These are phyloP conservation scores for Aureobasidium leucospermi DNA, from an alignment of 2,329 filamentous ascomycete genomes.

Conservation along the genomic window DNA sequence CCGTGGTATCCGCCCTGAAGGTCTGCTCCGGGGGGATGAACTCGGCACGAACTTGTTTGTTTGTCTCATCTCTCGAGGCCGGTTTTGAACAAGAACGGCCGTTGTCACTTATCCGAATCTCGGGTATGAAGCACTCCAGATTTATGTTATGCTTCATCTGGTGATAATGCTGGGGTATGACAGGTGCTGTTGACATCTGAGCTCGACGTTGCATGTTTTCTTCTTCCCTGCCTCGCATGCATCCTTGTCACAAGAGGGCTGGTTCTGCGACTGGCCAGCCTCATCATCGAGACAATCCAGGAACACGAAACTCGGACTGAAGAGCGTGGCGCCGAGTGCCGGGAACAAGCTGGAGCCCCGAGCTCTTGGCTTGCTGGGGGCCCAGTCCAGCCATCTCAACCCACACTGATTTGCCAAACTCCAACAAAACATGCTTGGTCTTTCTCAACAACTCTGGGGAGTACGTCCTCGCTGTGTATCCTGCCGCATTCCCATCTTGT, in stretches of 20 bases:
- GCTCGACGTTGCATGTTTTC: not conserved
- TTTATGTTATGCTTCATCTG: not conserved
- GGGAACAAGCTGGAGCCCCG: slow-evolving; percentile 10
- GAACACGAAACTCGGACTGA: not conserved
- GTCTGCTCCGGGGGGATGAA: not conserved
- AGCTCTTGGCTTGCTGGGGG: slow-evolving; percentile 12
- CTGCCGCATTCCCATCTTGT: no score
- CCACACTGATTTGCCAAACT: not conserved
- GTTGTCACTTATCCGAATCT: not conserved
- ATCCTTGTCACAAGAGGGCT: not conserved
- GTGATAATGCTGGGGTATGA: slow-evolving; percentile 1
- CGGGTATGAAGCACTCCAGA: not conserved
- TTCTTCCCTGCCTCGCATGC: not conserved
- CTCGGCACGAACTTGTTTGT: slow-evolving; percentile 12
- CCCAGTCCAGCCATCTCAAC: slow-evolving; percentile 10
- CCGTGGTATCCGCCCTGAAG: slow-evolving; percentile 1
- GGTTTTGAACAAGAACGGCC: slow-evolving; percentile 3
- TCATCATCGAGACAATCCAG: not conserved
- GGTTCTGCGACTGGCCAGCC: not conserved
- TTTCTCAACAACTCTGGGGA: not conserved
- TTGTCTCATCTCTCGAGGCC: slow-evolving; percentile 8
- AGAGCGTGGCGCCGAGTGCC: slow-evolving; percentile 8
- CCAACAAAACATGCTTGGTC: not conserved
- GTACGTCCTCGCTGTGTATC: not conserved
- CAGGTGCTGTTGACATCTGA: not conserved